Evolutionary conservation across 495 filamentous ascomycete species (phyloP), one percentile per base, ranked within the genome.

Genomic region (Penicillium diatomitis): DNA sequence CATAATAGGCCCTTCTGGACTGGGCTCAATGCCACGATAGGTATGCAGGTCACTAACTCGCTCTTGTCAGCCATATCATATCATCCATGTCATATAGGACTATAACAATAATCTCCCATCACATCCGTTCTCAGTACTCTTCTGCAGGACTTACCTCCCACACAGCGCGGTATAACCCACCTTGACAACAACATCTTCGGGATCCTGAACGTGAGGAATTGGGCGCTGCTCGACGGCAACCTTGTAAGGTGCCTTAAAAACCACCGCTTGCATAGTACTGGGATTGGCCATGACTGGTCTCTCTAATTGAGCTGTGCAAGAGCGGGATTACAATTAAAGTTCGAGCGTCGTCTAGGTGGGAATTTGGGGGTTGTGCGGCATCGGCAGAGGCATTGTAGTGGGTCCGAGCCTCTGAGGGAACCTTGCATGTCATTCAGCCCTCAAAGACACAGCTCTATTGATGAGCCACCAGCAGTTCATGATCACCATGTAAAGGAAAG

Each of bases 141-240:
- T 12, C 46, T 34, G 33, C 51, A 54, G 10, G 3, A 74, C 80
- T 62, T 69, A 90, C 89, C 87, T 90, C 55, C 91, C 91, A 66
- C 91, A 96, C 37, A 97, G 78, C 28, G 88, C 91, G 10, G 90
- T 88, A 58, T 87, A 84, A 45, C 77, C 75, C 41, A 95, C 88
- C 66, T 90, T 91, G 51, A 96, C 81, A 47, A 97, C 80, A 47
- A 89, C 77, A 68, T 96, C 91, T 46, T 74, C 80, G 8, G 80
- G 69, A 31, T 88, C 75, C 53, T 84, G 70, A 47, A 96, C 80
- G 6, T 62, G 61, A n/a, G 75, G 75, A 38, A 77, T 70, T 2
- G 73, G 72, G 32, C 70, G 52, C 37, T 77, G 65, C 53, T 77
- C 74, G 36, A 78, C 62, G 7, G 64, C 65, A 30, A 77, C 70